phyloP scores from a whole-genome alignment of 768 basidiomycete species.

The Myochromella boudieri region DNA sequence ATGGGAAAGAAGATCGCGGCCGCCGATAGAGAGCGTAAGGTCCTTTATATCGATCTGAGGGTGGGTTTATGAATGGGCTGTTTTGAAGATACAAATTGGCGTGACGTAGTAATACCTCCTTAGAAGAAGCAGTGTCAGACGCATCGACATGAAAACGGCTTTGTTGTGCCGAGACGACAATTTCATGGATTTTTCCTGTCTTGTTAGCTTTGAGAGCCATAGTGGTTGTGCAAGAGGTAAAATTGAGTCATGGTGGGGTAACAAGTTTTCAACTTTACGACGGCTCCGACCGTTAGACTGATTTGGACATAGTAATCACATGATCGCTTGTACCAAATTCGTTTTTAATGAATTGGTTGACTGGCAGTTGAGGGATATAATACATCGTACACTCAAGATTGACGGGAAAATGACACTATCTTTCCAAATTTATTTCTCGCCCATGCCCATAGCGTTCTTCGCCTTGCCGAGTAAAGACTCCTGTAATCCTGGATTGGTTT shows the following conservation, averaged over 20 bases:
- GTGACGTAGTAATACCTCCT: slow-evolving; percentile 19
- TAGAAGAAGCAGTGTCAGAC: slow-evolving; percentile 30
- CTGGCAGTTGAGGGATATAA: no score
- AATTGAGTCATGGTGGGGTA: no score
- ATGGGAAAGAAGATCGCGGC: slow-evolving; percentile 50
- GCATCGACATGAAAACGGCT: slow-evolving; percentile 51
- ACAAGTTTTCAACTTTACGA: no score
- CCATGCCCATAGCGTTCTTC: slow-evolving; percentile 51
- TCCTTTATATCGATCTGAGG: slow-evolving; percentile 52
- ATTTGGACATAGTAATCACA: no score
- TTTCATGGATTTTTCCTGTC: slow-evolving; percentile 11
- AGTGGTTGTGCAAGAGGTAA: no score
- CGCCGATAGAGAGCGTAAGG: slow-evolving; percentile 50
- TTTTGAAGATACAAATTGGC: not conserved
- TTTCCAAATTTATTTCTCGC: slow-evolving; percentile 19
- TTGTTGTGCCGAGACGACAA: slow-evolving; percentile 45
- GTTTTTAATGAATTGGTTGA: no score
- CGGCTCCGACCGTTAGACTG: no score
- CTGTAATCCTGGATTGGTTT: slow-evolving; percentile 15
- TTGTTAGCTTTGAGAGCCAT: slow-evolving; percentile 17
- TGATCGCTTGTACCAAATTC: no score
- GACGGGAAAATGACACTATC: no score
- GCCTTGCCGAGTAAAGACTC: slow-evolving; percentile 49
- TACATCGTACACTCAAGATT: not conserved
- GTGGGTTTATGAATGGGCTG: not conserved